A percentile compares a stretch with the other conserved stretches of the same genome.
Conservation (phyloP, 2,329 filamentous ascomycete species). For the Aspergillus sp. region DNA sequence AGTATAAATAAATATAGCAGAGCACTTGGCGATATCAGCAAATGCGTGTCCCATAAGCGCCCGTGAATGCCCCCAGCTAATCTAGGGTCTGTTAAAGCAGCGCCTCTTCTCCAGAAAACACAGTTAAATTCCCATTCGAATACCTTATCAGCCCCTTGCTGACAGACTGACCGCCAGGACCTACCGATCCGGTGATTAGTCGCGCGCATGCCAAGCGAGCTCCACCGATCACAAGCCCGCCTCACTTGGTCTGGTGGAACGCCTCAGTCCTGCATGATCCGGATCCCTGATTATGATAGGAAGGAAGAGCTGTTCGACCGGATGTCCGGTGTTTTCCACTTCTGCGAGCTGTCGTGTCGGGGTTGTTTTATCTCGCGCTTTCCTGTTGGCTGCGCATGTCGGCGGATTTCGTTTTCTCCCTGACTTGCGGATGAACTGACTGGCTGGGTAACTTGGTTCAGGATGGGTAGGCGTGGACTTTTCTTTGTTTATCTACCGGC, state of each 20-base stretch:
- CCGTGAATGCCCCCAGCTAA: not conserved
- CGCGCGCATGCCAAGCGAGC: constrained; percentile 1
- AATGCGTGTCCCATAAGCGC: not conserved
- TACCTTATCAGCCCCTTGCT: not conserved
- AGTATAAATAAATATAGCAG: no score
- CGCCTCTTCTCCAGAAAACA: not conserved
- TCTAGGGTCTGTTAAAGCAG: not conserved
- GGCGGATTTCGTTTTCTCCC: not conserved
- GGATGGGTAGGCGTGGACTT: no score
- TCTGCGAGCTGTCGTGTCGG: not conserved
- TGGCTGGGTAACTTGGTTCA: no score
- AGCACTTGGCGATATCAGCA: no score
- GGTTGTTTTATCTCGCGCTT: not conserved
- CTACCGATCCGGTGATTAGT: constrained; percentile 9
- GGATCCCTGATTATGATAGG: not conserved
- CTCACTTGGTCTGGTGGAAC: not conserved
- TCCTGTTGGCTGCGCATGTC: not conserved
- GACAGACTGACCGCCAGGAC: constrained; percentile 10
- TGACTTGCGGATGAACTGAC: not conserved
- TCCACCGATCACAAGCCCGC: constrained; percentile 5
- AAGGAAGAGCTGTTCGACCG: not conserved
- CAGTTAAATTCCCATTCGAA: no score
- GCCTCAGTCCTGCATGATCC: not conserved
- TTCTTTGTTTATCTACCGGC: not conserved
- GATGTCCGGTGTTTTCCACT: not conserved